Evolutionary conservation across 176 grass and related monocot genomes (phyloP), one percentile per base, ranked within the genome.

Genomic region (Panicum miliaceum): DNA sequence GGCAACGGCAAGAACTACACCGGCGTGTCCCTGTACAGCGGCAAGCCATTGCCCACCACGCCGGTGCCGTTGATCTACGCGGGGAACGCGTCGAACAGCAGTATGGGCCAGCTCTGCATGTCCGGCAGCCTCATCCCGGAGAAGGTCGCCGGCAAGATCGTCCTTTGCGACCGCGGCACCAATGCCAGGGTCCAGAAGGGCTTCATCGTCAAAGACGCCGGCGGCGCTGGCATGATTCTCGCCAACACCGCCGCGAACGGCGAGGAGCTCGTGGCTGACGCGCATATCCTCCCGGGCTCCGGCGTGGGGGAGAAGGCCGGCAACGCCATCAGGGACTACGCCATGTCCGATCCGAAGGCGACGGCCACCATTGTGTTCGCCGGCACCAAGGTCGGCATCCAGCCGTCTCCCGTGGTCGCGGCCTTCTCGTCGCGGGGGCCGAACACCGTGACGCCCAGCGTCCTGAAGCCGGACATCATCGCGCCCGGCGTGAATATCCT

Each of bases 61-160:
- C 81, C 84, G 25, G 57, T 95, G 22, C 87, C 89, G 20, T 78
- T 98, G 3, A 81, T 98, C 65, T 98, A 98, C 81, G 96, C 96
- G 0, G 96, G 91, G 2, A 98, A 98, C 89, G 91, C 90, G 40
- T 91, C 93, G 14, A 98, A 95, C 83, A 70, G 84, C 81, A 90
- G 82, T 71, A 82, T 93, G 70, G 96, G 93, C 52, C 89, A 89
- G 75, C 89, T 95, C 53, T 98, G 96, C 81, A 93, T 95, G 91
- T 87, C 83, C 3, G 96, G 96, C 40, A 92, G 87, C 34, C 91
- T 98, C n/a, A 70, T 91, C 34, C 87, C 93, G 11, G 93, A 93
- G 53, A 98, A 94, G 91, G 96, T 98, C 42, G 80, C 85, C 26
- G 93, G 96, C n/a, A 98, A 98, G 87, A 93, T 98, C 81, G 91